Base-by-base conservation (phyloP, 257 asterid genomes). In the Solanum pennellii region DNA sequence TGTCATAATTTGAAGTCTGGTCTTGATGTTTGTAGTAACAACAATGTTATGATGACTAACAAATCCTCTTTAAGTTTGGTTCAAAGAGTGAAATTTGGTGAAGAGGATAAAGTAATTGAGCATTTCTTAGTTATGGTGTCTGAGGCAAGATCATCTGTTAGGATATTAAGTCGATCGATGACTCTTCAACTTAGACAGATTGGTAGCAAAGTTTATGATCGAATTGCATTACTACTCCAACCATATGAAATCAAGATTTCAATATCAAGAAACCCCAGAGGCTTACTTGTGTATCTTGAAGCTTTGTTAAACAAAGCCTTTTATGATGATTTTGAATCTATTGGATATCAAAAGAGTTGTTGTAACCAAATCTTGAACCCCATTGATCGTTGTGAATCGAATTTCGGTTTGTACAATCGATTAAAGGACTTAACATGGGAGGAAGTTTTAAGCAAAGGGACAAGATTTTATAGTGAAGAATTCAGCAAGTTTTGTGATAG, bases 401-500 rank as follows among this genome's bases (percentile, higher is more conserved):
- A 95, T 85, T 97, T 96, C 84, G 94, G 95, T 1, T 88, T 92
- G 89, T 94, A 93, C 47, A 88, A 85, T 39, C 85, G 93, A 79
- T 80, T 97, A 56, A 94, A 92, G 41, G 95, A 90, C 89, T 90
- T 97, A 62, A 94, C 96, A 5, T 97, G 99, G 99, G 99, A 96
- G 77, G 95, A 95, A 45, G 99, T 97, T 12, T 65, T 97, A 88
- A 93, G 87, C 88, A 96, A 93, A 56, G 99, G 99, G 39, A 97
- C 99, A 1, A 91, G 89, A 86, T 97, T 94, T 88, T 96, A 95
- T 83, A 95, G 97, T 71, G 99, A 96, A 85, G 98, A 96, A 4
- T 96, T 96, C 88, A 97, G 99, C 93, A 93, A 88, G 87, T 96
- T 97, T 80, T 96, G 99, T 49, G 99, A 97, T 44, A 86, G 99